phyloP scores from a whole-genome alignment of 495 filamentous ascomycete genomes.

The Mytilinidion resinicola region DNA sequence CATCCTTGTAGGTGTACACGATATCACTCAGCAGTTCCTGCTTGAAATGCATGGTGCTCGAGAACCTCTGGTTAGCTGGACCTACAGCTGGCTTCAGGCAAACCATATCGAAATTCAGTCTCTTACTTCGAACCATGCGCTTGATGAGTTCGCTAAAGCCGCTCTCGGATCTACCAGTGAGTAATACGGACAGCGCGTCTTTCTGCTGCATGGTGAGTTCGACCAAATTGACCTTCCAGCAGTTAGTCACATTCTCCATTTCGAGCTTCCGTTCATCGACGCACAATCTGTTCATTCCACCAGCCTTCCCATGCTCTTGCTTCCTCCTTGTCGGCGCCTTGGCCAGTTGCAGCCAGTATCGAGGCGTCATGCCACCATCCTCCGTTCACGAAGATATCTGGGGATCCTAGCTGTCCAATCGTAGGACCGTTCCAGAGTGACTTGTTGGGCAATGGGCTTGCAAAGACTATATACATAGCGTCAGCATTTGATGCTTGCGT shows the following conservation, averaged over 20 bases:
- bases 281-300: constrained; percentile 88
- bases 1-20: constrained; percentile 73
- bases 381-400: constrained; percentile 71
- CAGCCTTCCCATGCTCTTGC: constrained; percentile 79
- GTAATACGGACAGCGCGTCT: constrained; percentile 76
- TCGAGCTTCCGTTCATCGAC: constrained; percentile 26
- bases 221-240: constrained; percentile 62
- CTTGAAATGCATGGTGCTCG: constrained; percentile 81
- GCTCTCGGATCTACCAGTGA: constrained; percentile 79
- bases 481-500: background rate
- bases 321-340: constrained; percentile 79
- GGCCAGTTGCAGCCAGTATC: constrained; percentile 79
- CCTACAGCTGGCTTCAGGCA: constrained; percentile 79
- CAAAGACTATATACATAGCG: constrained; percentile 59
- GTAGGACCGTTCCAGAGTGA: constrained; percentile 78
- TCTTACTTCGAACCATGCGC: constrained; percentile 71
- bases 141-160: constrained; percentile 74
- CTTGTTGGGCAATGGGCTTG: constrained; percentile 79
- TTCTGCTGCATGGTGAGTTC: constrained; percentile 77
- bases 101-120: constrained; percentile 82
- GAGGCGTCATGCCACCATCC: constrained; percentile 96
- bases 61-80: constrained; percentile 67
- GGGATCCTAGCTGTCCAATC: constrained; percentile 65
- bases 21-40: constrained; percentile 71
- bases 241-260: background rate